phyloP scores from a whole-genome alignment of 257 asterid species.

The Solanum bulbocastanum region DNA sequence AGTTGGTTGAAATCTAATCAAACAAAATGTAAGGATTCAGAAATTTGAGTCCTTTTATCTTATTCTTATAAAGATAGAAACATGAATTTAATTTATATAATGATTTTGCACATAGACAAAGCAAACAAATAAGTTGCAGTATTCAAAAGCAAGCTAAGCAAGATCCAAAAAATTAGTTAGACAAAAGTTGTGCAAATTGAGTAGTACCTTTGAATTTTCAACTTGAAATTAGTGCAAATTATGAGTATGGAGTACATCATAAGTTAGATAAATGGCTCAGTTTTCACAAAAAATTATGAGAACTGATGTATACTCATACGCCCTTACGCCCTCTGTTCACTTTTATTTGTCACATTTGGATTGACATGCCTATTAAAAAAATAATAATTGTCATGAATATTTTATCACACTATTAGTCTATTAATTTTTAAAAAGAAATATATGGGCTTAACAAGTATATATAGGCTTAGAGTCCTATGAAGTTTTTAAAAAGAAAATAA shows the following conservation, averaged over 20 bases:
- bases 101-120: neutral
- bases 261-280: neutral
- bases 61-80: neutral
- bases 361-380: too few species aligned
- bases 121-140: neutral
- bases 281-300: neutral
- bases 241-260: neutral
- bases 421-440: too few species aligned
- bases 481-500: too few species aligned
- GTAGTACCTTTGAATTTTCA: neutral
- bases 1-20: neutral
- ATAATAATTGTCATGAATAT: accelerated
- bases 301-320: too few species aligned
- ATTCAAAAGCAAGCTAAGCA: neutral
- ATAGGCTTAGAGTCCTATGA: too few species aligned
- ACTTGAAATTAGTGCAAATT: neutral
- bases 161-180: constrained; percentile 10
- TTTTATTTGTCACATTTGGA: too few species aligned
- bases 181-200: neutral
- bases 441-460: too few species aligned
- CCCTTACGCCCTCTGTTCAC: accelerated
- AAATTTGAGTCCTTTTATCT: neutral
- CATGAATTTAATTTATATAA: neutral
- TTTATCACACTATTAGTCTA: too few species aligned
- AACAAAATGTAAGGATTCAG: neutral